phyloP scores from a whole-genome alignment of 1,139 yeast genomes.

The Zygosaccharomyces sapae region DNA sequence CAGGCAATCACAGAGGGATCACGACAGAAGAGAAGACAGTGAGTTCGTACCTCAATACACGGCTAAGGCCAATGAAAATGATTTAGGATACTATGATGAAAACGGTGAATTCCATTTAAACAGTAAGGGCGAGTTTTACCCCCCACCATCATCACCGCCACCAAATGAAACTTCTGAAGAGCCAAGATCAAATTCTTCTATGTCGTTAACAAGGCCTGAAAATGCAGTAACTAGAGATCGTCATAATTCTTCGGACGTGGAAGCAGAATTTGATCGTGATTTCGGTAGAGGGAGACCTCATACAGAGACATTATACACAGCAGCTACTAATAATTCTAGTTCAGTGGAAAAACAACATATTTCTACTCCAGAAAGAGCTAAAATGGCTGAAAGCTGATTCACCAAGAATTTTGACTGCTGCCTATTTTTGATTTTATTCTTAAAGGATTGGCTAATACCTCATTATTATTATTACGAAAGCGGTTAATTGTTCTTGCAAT shows the following conservation, averaged over 20 bases:
- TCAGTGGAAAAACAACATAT: conserved; percentile 9
- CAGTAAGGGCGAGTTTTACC: conserved; percentile 23
- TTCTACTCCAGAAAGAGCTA: conserved; percentile 14
- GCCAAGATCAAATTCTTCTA: conserved; percentile 11
- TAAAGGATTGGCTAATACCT: neutral
- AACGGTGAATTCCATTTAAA: conserved; percentile 51
- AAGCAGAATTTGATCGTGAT: conserved; percentile 18
- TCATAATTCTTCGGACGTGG: conserved; percentile 10
- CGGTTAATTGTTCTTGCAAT: too few species aligned
- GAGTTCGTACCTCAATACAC: conserved; percentile 64
- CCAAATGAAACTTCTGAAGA: conserved; percentile 9
- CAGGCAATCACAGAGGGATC: conserved; percentile 63
- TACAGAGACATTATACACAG: conserved; percentile 2
- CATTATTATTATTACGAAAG: neutral
- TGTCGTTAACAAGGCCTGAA: conserved; percentile 12
- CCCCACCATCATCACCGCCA: conserved; percentile 29
- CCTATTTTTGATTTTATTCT: neutral
- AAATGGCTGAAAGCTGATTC: conserved; percentile 2
- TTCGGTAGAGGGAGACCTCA: conserved; percentile 12
- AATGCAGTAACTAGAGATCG: conserved; percentile 16
- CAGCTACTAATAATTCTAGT: conserved; percentile 4
- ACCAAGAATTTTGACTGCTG: neutral
- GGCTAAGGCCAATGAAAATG: conserved; percentile 60
- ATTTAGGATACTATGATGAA: conserved; percentile 75
- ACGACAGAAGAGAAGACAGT: conserved; percentile 42